These are phyloP conservation scores for Catharanthus roseus DNA, from an alignment of 257 asterid genomes.

Conservation along the genomic window DNA sequence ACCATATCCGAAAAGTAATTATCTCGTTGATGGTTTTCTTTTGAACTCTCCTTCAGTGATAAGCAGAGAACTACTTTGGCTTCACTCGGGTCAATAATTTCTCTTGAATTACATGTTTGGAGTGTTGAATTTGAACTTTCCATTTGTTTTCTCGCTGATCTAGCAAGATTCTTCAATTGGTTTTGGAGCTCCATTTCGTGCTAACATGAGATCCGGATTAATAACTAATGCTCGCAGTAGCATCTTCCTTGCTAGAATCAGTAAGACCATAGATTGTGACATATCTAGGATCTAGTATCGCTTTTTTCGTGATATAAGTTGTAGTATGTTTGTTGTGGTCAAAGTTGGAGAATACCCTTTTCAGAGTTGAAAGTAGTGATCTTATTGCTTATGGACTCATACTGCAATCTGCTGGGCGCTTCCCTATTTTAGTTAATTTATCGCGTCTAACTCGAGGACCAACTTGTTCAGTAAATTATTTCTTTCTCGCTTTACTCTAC, in stretches of 20 bases:
- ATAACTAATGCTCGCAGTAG: conserved; percentile 61
- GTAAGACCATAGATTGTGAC: conserved; percentile 39
- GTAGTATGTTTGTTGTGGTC: not conserved
- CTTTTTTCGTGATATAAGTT: conserved; percentile 7
- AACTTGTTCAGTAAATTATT: conserved; percentile 70
- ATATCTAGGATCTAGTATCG: not conserved
- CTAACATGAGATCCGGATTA: conserved; percentile 84
- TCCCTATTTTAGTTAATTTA: conserved; percentile 88
- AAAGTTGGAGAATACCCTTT: conserved; percentile 14
- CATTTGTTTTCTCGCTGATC: conserved; percentile 41
- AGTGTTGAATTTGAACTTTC: not conserved
- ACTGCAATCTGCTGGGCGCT: conserved; percentile 90
- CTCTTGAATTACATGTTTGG: not conserved
- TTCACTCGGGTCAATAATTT: not conserved
- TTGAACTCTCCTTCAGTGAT: not conserved
- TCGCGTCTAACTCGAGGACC: conserved; percentile 82
- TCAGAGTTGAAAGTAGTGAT: conserved; percentile 96
- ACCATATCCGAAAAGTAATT: conserved; percentile 86
- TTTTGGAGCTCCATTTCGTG: conserved; percentile 90
- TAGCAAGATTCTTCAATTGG: conserved; percentile 95
- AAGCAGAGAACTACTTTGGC: not conserved
- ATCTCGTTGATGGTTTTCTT: conserved; percentile 12
- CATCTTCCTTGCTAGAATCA: conserved; percentile 82
- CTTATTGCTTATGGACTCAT: conserved; percentile 86
- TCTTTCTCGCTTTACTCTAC: conserved; percentile 8